A percentile compares a stretch with the other conserved stretches of the same genome.
These are phyloP conservation scores for Karstenula rhodostoma DNA, from an alignment of 2,329 filamentous ascomycete genomes.

Conservation along the genomic window DNA sequence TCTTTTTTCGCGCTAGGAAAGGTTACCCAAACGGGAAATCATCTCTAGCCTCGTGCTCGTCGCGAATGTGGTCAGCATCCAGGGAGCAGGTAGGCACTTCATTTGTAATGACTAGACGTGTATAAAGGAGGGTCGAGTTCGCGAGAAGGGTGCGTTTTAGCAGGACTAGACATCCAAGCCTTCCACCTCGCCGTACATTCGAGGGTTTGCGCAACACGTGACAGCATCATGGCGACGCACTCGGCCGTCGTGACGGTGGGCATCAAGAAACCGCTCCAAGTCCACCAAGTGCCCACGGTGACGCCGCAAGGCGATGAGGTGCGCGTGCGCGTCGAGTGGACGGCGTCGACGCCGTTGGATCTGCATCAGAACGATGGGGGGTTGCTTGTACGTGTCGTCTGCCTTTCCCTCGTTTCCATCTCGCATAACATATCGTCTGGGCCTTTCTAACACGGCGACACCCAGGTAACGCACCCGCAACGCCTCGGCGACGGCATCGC, in stretches of 20 bases:
- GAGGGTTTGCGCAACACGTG: neutral
- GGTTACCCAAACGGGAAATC: slow-evolving; percentile 20
- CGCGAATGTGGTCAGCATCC: slow-evolving; percentile 1
- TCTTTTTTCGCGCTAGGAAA: neutral
- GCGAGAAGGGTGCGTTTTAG: neutral
- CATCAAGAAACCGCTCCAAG: slow-evolving; percentile 45
- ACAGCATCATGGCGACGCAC: slow-evolving; percentile 44
- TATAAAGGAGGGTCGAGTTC: neutral
- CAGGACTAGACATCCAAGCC: neutral
- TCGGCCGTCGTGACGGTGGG: slow-evolving; percentile 52
- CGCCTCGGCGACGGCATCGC: slow-evolving; percentile 61
- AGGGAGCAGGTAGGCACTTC: neutral
- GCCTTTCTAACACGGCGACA: neutral
- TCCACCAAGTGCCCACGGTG: slow-evolving; percentile 48
- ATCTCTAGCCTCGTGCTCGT: slow-evolving; percentile 25
- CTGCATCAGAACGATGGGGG: slow-evolving; percentile 69
- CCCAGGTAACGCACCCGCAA: slow-evolving; percentile 51
- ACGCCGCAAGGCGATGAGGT: slow-evolving; percentile 56
- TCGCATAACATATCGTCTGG: neutral
- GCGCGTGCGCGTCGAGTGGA: slow-evolving; percentile 64
- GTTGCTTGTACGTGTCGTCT: slow-evolving; percentile 54
- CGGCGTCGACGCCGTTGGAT: slow-evolving; percentile 68
- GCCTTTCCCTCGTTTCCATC: neutral
- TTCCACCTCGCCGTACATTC: too few species aligned
- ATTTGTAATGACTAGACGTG: neutral